These are phyloP conservation scores for Camellia granthamiana DNA, from an alignment of 148 eudicot genomes.

Conservation along the genomic window DNA sequence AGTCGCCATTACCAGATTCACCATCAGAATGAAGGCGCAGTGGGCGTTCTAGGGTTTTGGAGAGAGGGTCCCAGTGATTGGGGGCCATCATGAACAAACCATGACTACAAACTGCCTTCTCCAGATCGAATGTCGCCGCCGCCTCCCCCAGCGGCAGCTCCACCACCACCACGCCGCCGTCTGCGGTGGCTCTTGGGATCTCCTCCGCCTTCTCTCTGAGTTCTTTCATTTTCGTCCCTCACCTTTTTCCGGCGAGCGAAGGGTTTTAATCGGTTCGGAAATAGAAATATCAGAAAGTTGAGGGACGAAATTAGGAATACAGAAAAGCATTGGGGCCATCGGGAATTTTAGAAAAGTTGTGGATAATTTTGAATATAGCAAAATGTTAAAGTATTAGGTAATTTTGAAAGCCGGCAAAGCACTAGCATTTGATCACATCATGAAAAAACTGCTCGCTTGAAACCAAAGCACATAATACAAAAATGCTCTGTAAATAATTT, in stretches of 20 bases:
- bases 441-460: too few species aligned
- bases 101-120: conserved; percentile 57
- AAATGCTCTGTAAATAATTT: too few species aligned
- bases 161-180: conserved; percentile 21
- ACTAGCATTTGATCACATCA: too few species aligned
- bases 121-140: conserved; percentile 39
- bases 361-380: too few species aligned
- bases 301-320: too few species aligned
- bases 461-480: too few species aligned
- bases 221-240: neutral
- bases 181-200: neutral
- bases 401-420: too few species aligned
- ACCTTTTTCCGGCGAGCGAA: neutral
- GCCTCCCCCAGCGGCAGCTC: conserved; percentile 41
- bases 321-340: too few species aligned
- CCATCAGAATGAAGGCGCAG: conserved; percentile 38
- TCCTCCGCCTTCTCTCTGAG: neutral
- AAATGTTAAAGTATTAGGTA: too few species aligned
- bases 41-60: conserved; percentile 59
- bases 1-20: neutral
- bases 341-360: too few species aligned
- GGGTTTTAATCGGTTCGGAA: neutral
- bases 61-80: conserved; percentile 51
- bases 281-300: too few species aligned
- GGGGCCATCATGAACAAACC: conserved; percentile 71